phyloP scores from a whole-genome alignment of 1,284 basidiomycete species.

The Chiua sp. region DNA sequence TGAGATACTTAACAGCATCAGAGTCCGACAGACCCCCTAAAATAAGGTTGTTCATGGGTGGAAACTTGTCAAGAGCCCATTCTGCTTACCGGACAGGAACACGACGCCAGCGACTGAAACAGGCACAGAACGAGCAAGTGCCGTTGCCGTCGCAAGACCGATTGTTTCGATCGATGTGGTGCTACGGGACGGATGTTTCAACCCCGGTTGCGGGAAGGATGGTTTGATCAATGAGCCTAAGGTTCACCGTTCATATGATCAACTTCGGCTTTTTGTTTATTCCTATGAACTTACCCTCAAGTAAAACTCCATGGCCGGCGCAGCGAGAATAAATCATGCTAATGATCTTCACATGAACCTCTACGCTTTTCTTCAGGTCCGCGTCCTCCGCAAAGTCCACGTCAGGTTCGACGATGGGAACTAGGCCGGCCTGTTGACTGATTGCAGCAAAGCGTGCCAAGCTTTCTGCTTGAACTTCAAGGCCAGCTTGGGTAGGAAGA shows the following conservation, averaged over 20 bases:
- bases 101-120: conserved; percentile 52
- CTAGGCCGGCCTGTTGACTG: conserved; percentile 54
- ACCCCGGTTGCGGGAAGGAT: conserved; percentile 56
- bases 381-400: conserved; percentile 56
- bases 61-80: neutral
- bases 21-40: conserved; percentile 47
- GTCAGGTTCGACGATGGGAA: conserved; percentile 59
- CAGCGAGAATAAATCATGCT: conserved; percentile 51
- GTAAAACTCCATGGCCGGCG: conserved; percentile 50
- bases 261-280: neutral
- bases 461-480: conserved; percentile 51
- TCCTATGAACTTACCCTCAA: conserved; percentile 46
- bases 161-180: conserved; percentile 48
- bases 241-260: neutral
- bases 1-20: conserved; percentile 45
- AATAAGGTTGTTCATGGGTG: neutral
- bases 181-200: conserved; percentile 45
- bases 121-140: conserved; percentile 53
- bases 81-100: conserved; percentile 51
- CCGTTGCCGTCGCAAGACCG: conserved; percentile 51
- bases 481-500: conserved; percentile 45
- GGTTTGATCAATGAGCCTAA: conserved; percentile 56
- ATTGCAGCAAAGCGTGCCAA: conserved; percentile 51
- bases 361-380: conserved; percentile 48
- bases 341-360: conserved; percentile 53